Evolutionary conservation across 352 stramenopile genomes (phyloP), one percentile per base, ranked within the genome.

Genomic region (Globisporangium uncinulatum): DNA sequence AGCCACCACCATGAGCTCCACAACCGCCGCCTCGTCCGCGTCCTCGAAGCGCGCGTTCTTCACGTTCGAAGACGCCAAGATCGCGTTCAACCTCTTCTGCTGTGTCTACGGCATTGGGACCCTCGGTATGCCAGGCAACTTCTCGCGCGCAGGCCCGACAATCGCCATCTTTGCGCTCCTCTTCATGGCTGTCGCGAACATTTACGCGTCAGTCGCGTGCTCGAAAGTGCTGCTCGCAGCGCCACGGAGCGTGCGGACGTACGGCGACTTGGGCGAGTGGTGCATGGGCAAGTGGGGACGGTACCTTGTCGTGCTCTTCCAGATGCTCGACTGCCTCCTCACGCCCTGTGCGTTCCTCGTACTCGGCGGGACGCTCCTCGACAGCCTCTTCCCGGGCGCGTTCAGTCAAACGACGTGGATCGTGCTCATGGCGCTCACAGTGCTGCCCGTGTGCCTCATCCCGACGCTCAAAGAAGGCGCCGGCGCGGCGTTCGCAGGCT

Each of bases 131-230:
- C 75, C 76, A 4, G 67, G 63, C 15, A 86, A 85, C 57, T 86
- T 72, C 17, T 34, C 41, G 41, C 41, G 41, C 17, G 41, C 41
- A 1, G 41, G 66, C 0, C 66, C 66, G 13, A 49, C 29, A 19
- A 37, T 78, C 2, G 75, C 72, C 6, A 61, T 62, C 19, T 52
- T 78, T 41, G 73, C 69, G 20, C 71, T 83, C 45, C 54, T 73
- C 19, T 83, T 87, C 61, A 87, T 87, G 76, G 76, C 72, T 0
- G 73, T 79, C 46, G 68, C 72, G 61, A 87, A 87, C 62, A 54
- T 85, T 45, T 87, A 85, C 57, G 67, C 74, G 0, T 73, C 70
- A 4, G 67, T 84, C 24, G 49, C 69, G 6, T 69, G 65, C 48
- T 82, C 69, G 47, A 78, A 78, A 51, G 68, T 79, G 41, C 69